These are phyloP conservation scores for Leptosphaerulina australis DNA, from an alignment of 2,329 filamentous ascomycete genomes.

Conservation along the genomic window DNA sequence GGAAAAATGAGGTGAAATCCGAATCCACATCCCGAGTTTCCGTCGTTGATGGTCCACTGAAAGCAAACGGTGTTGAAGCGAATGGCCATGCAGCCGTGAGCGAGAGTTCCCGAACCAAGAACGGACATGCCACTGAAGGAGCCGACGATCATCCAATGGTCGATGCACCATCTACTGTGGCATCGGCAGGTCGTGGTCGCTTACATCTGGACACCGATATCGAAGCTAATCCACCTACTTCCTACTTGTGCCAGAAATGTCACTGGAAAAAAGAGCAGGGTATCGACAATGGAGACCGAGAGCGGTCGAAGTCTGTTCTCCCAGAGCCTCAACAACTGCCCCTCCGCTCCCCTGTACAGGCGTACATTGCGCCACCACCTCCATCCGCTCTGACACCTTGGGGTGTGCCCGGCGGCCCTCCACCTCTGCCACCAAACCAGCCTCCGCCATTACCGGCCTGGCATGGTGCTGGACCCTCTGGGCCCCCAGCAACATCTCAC, in stretches of 20 bases:
- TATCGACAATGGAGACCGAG: conserved; percentile 36
- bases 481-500: conserved; percentile 31
- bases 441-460: conserved; percentile 42
- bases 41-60: conserved; percentile 30
- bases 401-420: conserved; percentile 28
- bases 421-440: conserved; percentile 27
- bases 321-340: conserved; percentile 45
- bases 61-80: conserved; percentile 29
- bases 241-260: conserved; percentile 57
- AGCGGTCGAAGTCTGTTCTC: conserved; percentile 36
- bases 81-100: conserved; percentile 22
- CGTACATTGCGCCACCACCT: conserved; percentile 29
- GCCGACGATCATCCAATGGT: conserved; percentile 37
- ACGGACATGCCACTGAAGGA: conserved; percentile 30
- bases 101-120: conserved; percentile 24
- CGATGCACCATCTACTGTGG: conserved; percentile 35
- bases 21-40: conserved; percentile 12
- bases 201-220: conserved; percentile 36
- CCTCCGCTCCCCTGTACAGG: conserved; percentile 41
- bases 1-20: conserved; percentile 39
- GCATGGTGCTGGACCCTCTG: conserved; percentile 36
- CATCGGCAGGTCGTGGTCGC: conserved; percentile 21
- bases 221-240: conserved; percentile 14
- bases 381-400: conserved; percentile 32
- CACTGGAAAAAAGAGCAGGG: conserved; percentile 54